Evolutionary conservation across 1,284 basidiomycete species (phyloP).

Genomic region (Phenoliferia sp.): DNA sequence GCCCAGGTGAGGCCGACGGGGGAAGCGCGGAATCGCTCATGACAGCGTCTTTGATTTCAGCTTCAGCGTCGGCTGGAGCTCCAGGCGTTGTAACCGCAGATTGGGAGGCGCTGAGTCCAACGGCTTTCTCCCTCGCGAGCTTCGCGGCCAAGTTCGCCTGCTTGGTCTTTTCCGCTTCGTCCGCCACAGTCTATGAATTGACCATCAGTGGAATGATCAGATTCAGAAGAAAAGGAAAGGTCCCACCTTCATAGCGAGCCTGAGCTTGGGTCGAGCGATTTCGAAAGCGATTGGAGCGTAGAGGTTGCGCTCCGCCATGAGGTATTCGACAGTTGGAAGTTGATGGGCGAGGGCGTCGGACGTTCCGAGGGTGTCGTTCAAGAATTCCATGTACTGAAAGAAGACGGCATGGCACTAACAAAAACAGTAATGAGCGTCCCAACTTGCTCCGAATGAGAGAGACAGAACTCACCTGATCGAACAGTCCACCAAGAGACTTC

Average conservation of each 20-base stretch:
- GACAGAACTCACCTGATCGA: conserved; percentile 62
- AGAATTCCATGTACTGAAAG: conserved; percentile 52
- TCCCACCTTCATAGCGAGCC: conserved; percentile 49
- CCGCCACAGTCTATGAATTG: background rate
- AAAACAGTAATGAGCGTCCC: background rate
- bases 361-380: conserved; percentile 42
- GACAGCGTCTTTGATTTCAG: conserved; percentile 13
- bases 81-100: no score
- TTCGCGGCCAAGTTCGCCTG: conserved; percentile 47
- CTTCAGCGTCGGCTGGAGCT: background rate
- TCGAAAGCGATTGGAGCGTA: conserved; percentile 83
- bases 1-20: no score
- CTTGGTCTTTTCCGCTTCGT: conserved; percentile 1
- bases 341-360: conserved; percentile 44
- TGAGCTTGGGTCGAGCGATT: conserved; percentile 75
- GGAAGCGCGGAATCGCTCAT: conserved; percentile 15
- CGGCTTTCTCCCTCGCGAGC: conserved; percentile 35
- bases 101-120: no score
- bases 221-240: background rate
- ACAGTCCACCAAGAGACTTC: conserved; percentile 77
- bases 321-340: conserved; percentile 61
- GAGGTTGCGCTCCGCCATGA: conserved; percentile 69
- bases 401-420: conserved; percentile 49
- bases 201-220: no score
- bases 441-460: background rate